Conservation (phyloP, 75 land plant genomes). For the Picea glauca region DNA sequence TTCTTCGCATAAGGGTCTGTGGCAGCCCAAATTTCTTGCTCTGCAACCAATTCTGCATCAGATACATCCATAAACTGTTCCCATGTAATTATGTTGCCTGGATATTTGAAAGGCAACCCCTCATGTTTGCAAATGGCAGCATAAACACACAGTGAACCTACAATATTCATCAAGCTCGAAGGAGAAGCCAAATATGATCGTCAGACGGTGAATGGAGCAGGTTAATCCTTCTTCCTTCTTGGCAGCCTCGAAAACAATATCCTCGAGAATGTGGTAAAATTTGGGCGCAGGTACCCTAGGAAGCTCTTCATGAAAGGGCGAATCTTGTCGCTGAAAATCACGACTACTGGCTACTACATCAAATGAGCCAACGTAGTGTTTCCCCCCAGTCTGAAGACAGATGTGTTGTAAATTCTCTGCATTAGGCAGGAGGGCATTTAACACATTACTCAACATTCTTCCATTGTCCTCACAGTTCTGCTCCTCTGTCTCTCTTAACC, state of each 20-base stretch:
- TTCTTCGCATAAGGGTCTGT: conserved; percentile 60
- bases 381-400: conserved; percentile 69
- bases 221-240: conserved; percentile 31
- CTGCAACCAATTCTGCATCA: conserved; percentile 82
- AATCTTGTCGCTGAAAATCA: conserved; percentile 33
- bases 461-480: conserved; percentile 43
- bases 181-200: conserved; percentile 72
- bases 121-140: conserved; percentile 65
- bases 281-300: conserved; percentile 58
- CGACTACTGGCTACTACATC: conserved; percentile 10
- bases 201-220: conserved; percentile 70
- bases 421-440: conserved; percentile 56
- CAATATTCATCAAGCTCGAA: conserved; percentile 49
- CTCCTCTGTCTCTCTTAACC: conserved; percentile 41
- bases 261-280: conserved; percentile 69
- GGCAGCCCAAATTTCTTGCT: conserved; percentile 90
- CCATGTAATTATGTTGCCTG: conserved; percentile 53
- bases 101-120: conserved; percentile 43
- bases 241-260: conserved; percentile 40
- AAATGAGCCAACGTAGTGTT: conserved; percentile 76
- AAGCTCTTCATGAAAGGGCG: conserved; percentile 64
- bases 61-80: conserved; percentile 56
- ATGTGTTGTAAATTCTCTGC: conserved; percentile 60
- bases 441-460: conserved; percentile 54
- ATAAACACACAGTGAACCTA: conserved; percentile 57